Evolutionary conservation across 2,329 filamentous ascomycete species (phyloP).

Genomic region (Colletotrichum noveboracense): DNA sequence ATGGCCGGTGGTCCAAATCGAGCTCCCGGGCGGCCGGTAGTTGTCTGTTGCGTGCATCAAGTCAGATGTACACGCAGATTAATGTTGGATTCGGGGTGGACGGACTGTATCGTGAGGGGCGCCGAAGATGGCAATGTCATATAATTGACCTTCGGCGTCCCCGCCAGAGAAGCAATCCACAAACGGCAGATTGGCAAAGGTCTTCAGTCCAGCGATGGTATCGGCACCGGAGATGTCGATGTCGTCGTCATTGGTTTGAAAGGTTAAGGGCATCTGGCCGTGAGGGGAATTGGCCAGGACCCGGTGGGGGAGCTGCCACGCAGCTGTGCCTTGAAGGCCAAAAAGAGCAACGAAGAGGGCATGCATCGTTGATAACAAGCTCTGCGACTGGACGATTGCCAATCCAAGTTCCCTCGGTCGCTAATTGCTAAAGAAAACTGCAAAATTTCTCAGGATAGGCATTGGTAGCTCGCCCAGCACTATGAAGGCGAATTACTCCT

Average conservation of each 20-base stretch:
- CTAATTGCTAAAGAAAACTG: neutral
- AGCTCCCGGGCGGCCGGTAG: constrained; percentile 31
- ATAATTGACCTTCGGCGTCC: constrained; percentile 1
- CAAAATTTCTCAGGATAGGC: neutral
- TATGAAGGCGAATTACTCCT: fast-evolving
- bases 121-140: constrained; percentile 33
- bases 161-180: constrained; percentile 28
- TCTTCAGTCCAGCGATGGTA: constrained; percentile 24
- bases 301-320: constrained; percentile 15
- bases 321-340: neutral
- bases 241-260: constrained; percentile 5
- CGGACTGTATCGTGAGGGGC: constrained; percentile 33
- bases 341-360: neutral
- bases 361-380: neutral
- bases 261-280: constrained; percentile 19
- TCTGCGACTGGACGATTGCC: neutral
- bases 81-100: neutral
- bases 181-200: constrained; percentile 29
- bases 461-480: neutral
- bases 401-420: fast-evolving
- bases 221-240: constrained; percentile 16
- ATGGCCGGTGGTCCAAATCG: constrained; percentile 32
- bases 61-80: neutral
- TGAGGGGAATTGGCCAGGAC: neutral
- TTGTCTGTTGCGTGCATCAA: constrained; percentile 3